Base-by-base conservation (phyloP, 1,139 yeast genomes). In the Magnusiomyces tetraspermus region DNA sequence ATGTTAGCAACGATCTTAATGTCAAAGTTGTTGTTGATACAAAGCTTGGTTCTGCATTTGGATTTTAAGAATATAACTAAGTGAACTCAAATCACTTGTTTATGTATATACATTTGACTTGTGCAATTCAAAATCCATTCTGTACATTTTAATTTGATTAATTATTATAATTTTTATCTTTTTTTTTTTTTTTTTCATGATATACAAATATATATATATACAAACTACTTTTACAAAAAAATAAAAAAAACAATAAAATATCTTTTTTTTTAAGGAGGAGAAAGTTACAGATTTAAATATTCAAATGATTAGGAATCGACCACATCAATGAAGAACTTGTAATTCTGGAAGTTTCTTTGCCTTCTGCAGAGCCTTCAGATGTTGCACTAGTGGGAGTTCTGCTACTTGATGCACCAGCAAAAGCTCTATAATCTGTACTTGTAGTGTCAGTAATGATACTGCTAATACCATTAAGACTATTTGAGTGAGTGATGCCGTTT, bases 1-100 rank as follows among this genome's bases (percentile, higher is more conserved):
- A n/a, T n/a, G 0, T 76, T 83, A 1, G 85, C 76, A 3, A 88
- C 61, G 1, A 90, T 72, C 63, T 90, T 90, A 47, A 94, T 76
- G 0, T 28, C 11, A 6, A 19, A 5, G 45, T 42, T 22, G 23
- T 23, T 42, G 28, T 42, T 6, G 45, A 42, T 24, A 22, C 28
- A n/a, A 22, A 8, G 19, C 28, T 42, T 22, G 45, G 28, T 5
- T 42, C 45, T n/a, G 45, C 45, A n/a, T 42, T 42, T 42, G 45
- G 45, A 4, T 42, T 42, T 42, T 42, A 22, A 38, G 43, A 19
- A n/a, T n/a, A n/a, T n/a, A n/a, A n/a, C 15, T n/a, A 5, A n/a
- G 6, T 36, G 4, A n/a, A 36, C 17, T 3, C 40, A 17, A 36
- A 36, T n/a, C n/a, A n/a, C n/a, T n/a, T n/a, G n/a, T n/a, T n/a